A percentile compares a stretch with the other conserved stretches of the same genome.
These are phyloP conservation scores for Saussurea involucrata DNA, from an alignment of 129 eudicot species.

Conservation along the genomic window DNA sequence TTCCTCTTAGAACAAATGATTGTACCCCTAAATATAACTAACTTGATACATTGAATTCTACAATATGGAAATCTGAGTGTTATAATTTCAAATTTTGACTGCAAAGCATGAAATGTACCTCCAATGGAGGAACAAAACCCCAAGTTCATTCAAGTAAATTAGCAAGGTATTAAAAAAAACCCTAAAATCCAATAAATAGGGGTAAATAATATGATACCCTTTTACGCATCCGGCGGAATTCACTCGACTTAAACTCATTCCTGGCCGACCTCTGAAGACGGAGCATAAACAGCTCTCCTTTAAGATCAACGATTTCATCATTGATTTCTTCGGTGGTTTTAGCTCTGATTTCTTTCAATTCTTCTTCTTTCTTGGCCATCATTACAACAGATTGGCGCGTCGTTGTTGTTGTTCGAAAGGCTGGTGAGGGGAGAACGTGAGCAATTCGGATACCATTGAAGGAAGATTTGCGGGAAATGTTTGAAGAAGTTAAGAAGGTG, in stretches of 20 bases:
- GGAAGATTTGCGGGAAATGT: constrained; percentile 34
- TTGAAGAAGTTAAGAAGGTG: constrained; percentile 26
- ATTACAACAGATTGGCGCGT: constrained; percentile 42
- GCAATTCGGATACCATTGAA: constrained; percentile 68
- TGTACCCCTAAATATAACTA: background rate
- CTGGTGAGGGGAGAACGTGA: constrained; percentile 19
- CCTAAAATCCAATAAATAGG: background rate
- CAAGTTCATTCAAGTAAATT: constrained; percentile 1
- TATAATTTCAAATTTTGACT: background rate
- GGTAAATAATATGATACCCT: constrained; percentile 46
- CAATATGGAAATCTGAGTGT: background rate
- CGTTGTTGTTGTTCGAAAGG: constrained; percentile 11
- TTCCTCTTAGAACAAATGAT: background rate
- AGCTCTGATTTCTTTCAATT: constrained; percentile 65
- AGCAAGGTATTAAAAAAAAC: constrained; percentile 1
- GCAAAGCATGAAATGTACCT: constrained; percentile 5
- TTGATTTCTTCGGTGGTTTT: constrained; percentile 68
- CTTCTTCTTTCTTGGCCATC: constrained; percentile 85
- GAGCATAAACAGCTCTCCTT: constrained; percentile 93
- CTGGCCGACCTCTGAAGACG: constrained; percentile 79
- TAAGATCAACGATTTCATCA: constrained; percentile 77
- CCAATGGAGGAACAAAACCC: constrained; percentile 7
- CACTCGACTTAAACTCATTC: constrained; percentile 87
- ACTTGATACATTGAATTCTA: background rate
- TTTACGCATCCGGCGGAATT: constrained; percentile 92